Conservation (phyloP, 441 rosid species). For the Pelargonium citronellum region DNA sequence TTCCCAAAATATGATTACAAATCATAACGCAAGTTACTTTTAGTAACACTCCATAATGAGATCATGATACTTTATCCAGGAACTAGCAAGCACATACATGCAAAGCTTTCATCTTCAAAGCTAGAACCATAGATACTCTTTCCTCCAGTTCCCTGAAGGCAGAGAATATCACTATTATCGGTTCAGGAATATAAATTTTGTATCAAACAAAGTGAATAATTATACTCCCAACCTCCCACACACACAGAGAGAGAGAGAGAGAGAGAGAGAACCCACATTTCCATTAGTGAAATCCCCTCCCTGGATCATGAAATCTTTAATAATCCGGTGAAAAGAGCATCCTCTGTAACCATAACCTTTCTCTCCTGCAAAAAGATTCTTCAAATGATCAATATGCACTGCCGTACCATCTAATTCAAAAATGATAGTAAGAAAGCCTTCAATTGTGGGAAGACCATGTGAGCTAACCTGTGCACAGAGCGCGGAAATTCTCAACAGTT, state of each 20-base stretch:
- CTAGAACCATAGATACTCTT: constrained; percentile 54
- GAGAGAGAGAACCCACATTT: constrained; percentile 40
- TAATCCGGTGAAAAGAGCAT: constrained; percentile 57
- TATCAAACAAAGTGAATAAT: background rate
- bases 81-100: constrained; percentile 32
- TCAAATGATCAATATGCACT: constrained; percentile 8
- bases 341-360: constrained; percentile 59
- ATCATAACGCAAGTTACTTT: background rate
- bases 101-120: constrained; percentile 61
- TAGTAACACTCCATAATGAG: background rate
- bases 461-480: constrained; percentile 47
- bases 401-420: background rate
- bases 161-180: constrained; percentile 11
- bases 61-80: background rate
- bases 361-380: constrained; percentile 42
- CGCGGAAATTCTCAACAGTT: constrained; percentile 63
- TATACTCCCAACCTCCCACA: too few relatives aligned
- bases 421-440: background rate
- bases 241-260: too few relatives aligned
- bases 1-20: background rate
- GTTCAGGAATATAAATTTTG: background rate
- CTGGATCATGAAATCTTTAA: constrained; percentile 66
- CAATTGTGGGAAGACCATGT: background rate
- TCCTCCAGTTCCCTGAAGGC: constrained; percentile 64
- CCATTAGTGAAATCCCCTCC: constrained; percentile 64